Base-by-base conservation (phyloP, 2,329 filamentous ascomycete genomes). In the Alternaria burnsii region DNA sequence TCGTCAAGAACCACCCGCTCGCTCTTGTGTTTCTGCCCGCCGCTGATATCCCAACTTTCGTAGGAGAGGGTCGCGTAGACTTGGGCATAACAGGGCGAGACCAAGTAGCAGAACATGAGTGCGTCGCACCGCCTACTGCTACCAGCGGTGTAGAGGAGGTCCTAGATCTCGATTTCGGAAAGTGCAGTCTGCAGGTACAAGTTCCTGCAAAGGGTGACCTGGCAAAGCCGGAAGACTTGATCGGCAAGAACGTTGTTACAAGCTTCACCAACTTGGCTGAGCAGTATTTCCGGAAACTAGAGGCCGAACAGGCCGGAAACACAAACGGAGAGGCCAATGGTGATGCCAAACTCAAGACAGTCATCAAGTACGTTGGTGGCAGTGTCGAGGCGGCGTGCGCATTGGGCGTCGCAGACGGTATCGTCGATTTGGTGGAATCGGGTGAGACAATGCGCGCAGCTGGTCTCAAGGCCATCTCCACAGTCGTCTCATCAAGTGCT, bases 381-480 rank as follows among this genome's bases (percentile, higher is more conserved):
- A 98, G 94, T 84, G 95, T 99, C 34, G 95, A 99, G 82, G 94
- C 95, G 52, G 94, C 95, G 40, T 99, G 95, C 77, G 94, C 95
- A 20, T 84, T 99, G 55, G 95, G 95, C 54, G 94, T 98, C 28
- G 95, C 95, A 43, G 94, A 98, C 77, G 95, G 94, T 52, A 97
- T 99, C 77, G 93, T 99, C 47, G 95, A 99, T 82, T 88, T 99
- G 59, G 95, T 99, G 76, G 94, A 99, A 84, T 98, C 95, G 20
- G 95, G 95, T 58, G 94, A 98, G 81, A 99, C 95, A 0, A 99
- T 99, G 95, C 91, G 92, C 74, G 95, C 94, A 20, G 94, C 94
- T 43, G 95, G 95, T 24, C 86, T 99, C 52, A 94, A 93, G 81
- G 90, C 94, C 58, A 97, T 98, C 71, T 93, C 95, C 71, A 99